phyloP scores from a whole-genome alignment of 257 asterid species.

The Phtheirospermum japonicum region DNA sequence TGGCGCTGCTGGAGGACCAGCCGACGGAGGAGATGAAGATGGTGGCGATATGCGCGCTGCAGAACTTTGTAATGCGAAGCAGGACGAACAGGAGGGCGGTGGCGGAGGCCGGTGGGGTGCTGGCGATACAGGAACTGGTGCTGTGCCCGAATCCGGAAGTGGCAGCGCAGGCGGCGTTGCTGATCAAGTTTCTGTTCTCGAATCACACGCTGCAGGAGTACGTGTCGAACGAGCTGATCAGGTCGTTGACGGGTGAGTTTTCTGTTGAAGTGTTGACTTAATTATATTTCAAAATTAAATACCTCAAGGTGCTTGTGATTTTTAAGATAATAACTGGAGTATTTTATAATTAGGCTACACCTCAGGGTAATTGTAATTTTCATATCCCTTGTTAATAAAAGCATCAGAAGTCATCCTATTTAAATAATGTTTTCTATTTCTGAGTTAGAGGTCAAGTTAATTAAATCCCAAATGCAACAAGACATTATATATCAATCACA shows the following conservation, averaged over 20 bases:
- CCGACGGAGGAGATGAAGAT: conserved; percentile 70
- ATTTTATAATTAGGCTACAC: neutral
- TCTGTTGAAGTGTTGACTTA: neutral
- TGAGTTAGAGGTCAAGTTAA: conserved; percentile 1
- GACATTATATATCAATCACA: neutral
- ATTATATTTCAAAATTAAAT: too few relatives aligned
- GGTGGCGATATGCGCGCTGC: conserved; percentile 83
- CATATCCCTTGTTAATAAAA: too few relatives aligned
- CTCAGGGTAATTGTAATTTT: neutral
- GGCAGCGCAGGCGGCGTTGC: conserved; percentile 64
- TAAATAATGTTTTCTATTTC: neutral
- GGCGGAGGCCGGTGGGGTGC: conserved; percentile 83
- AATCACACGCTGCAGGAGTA: conserved; percentile 90
- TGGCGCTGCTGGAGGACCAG: conserved; percentile 63
- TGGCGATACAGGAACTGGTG: conserved; percentile 71
- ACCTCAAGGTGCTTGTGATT: neutral
- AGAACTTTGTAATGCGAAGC: conserved; percentile 76
- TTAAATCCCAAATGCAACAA: conserved; percentile 20
- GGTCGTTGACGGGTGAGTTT: conserved; percentile 71
- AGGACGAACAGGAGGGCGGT: conserved; percentile 85
- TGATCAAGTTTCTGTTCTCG: conserved; percentile 69
- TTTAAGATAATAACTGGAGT: neutral
- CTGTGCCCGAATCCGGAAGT: conserved; percentile 58
- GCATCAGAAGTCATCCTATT: neutral
- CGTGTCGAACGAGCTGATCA: conserved; percentile 70